phyloP scores from a whole-genome alignment of 192 early-diverging fungal genomes.

The Piromyces finnis region DNA sequence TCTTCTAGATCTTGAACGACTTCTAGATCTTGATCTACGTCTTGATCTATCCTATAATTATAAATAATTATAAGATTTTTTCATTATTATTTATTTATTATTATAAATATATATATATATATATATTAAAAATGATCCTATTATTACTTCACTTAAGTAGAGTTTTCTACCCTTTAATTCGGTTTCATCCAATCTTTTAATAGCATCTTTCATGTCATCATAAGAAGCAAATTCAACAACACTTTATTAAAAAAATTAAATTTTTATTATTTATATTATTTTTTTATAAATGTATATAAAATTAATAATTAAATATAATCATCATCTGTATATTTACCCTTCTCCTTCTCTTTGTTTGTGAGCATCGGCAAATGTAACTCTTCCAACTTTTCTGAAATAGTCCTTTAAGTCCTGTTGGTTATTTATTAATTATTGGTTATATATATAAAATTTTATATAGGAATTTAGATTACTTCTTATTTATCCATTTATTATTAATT shows the following conservation, averaged over 20 bases:
- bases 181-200: slow-evolving; percentile 61
- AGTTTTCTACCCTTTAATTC: slow-evolving; percentile 26
- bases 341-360: slow-evolving; percentile 62
- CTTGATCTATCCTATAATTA: neutral
- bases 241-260: slow-evolving; percentile 12
- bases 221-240: slow-evolving; percentile 73
- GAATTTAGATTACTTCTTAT: too few species aligned
- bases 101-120: too few species aligned
- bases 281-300: too few species aligned
- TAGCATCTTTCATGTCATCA: slow-evolving; percentile 67
- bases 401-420: slow-evolving; percentile 81
- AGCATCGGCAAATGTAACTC: slow-evolving; percentile 83
- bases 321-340: slow-evolving; percentile 49
- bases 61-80: too few species aligned
- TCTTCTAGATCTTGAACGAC: neutral
- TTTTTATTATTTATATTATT: too few species aligned
- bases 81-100: too few species aligned
- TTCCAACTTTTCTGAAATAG: slow-evolving; percentile 81
- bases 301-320: too few species aligned
- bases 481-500: too few species aligned
- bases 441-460: too few species aligned
- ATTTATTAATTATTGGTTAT: too few species aligned
- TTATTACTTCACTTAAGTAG: neutral
- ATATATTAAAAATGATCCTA: too few species aligned
- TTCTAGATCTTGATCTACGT: neutral